Evolutionary conservation across 2,329 filamentous ascomycete species (phyloP).

Genomic region (Cadophora malorum): DNA sequence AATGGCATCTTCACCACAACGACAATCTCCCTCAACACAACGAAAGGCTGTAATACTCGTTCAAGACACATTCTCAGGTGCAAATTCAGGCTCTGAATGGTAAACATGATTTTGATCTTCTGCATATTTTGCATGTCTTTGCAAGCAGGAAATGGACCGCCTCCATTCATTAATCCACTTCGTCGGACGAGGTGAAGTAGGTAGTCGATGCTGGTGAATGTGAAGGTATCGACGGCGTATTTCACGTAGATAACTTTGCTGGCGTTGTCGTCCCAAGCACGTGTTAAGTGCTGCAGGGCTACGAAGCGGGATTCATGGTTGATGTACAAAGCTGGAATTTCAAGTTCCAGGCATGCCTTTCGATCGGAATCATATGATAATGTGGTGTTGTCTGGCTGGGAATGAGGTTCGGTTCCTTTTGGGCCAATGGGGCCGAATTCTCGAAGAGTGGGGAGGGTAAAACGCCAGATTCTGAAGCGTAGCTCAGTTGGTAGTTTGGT

Average conservation of each 20-base stretch:
- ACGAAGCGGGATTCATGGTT: not conserved
- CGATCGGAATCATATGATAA: not conserved
- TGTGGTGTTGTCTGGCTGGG: not conserved
- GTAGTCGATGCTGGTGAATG: not conserved
- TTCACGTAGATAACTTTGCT: not conserved
- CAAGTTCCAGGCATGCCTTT: not conserved
- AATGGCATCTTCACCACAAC: not conserved
- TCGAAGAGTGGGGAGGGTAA: not conserved
- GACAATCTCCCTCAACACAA: not conserved
- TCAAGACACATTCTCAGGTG: slow-evolving; percentile 1
- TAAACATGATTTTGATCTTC: not conserved
- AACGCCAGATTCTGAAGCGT: not conserved
- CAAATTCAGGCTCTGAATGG: not conserved
- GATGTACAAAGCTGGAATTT: not conserved
- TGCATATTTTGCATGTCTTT: not conserved
- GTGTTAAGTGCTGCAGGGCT: not conserved
- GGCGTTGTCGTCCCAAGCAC: not conserved
- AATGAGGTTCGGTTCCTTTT: not conserved
- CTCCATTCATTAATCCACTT: not conserved
- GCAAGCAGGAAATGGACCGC: not conserved
- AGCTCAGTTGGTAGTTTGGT: not conserved
- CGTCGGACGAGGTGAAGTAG: not conserved
- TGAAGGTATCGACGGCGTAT: not conserved
- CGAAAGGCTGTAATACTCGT: not conserved
- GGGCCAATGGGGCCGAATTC: not conserved